Evolutionary conservation across 2,329 filamentous ascomycete genomes (phyloP), one percentile per base, ranked within the genome.

Genomic region (Zelopaecilomyces penicillatus): DNA sequence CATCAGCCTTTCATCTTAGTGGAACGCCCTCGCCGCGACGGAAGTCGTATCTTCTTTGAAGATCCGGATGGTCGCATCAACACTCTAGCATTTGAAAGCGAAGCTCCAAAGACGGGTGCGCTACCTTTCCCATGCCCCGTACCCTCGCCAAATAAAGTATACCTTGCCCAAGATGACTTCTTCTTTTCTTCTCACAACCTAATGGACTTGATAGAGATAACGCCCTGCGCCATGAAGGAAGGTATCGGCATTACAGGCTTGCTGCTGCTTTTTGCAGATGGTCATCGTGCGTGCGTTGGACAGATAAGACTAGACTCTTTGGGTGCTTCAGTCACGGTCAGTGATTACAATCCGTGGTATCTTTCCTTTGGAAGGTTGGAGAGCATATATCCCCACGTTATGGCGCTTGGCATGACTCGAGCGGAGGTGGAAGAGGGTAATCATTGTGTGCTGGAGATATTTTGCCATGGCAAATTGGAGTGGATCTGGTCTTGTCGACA

Each of bases 341-440:
- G 19, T 19, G 19, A 28, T 30, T 27, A 40, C 32, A 8, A 34
- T 40, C 29, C 43, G 37, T 44, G 43, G 43, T 44, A 39, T 33
- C 36, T 44, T n/a, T 26, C 37, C 30, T 40, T 44, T 33, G 43
- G 43, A 26, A 40, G 37, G 43, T 34, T 12, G 11, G 31, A 42
- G 30, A 40, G 39, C 37, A 42, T 29, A 30, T 46, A 46, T 46
- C 44, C 44, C 41, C 42, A 42, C 44, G 44, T 39, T 35, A 39
- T 11, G 28, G 44, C 39, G 33, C 44, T 46, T 35, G 31, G 44
- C 19, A 39, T 31, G 10, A 42, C 29, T 43, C 44, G 34, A 46
- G 39, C 40, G 6, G 39, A 46, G 30, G 39, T 43, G 40, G 44
- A 46, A 34, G 38, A 37, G 35, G 44, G 39, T 26, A 42, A 40